Conservation (phyloP, 2,329 filamentous ascomycete species). For the Monosporascus sp. region DNA sequence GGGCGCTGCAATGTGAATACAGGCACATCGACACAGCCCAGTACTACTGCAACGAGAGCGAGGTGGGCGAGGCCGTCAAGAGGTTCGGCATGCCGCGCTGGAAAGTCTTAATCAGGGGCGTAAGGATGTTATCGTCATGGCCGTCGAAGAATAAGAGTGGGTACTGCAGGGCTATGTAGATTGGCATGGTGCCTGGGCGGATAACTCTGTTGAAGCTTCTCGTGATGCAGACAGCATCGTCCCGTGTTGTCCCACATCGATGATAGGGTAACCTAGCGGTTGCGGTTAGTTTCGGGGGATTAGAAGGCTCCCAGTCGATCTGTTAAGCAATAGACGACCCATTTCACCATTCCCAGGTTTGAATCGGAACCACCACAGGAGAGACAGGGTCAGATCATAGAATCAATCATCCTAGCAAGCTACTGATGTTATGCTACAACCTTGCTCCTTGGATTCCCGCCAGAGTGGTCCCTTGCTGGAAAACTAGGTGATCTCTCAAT, state of each 20-base stretch:
- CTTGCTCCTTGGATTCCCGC: too few species aligned
- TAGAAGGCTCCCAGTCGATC: too few species aligned
- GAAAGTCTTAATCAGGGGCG: conserved; percentile 46
- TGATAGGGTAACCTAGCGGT: too few species aligned
- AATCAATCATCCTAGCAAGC: too few species aligned
- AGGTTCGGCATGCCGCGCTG: conserved; percentile 47
- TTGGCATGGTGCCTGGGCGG: neutral
- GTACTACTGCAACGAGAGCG: conserved; percentile 61
- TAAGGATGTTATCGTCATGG: conserved; percentile 31
- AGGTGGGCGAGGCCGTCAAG: conserved; percentile 61
- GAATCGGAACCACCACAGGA: too few species aligned
- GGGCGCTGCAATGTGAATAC: conserved; percentile 53
- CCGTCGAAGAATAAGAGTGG: conserved; percentile 14
- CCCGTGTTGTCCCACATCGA: too few species aligned
- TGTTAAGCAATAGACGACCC: too few species aligned
- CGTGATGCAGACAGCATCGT: neutral
- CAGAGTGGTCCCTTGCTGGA: neutral
- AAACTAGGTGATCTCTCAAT: conserved; percentile 2
- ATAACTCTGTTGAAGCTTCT: neutral
- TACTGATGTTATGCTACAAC: too few species aligned
- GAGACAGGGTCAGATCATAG: too few species aligned
- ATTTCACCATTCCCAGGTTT: too few species aligned
- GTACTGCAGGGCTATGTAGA: neutral
- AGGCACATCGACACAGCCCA: conserved; percentile 62
- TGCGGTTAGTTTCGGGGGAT: too few species aligned